Evolutionary conservation across 2,329 filamentous ascomycete species (phyloP).

Genomic region (Chrysoporthe puriensis): DNA sequence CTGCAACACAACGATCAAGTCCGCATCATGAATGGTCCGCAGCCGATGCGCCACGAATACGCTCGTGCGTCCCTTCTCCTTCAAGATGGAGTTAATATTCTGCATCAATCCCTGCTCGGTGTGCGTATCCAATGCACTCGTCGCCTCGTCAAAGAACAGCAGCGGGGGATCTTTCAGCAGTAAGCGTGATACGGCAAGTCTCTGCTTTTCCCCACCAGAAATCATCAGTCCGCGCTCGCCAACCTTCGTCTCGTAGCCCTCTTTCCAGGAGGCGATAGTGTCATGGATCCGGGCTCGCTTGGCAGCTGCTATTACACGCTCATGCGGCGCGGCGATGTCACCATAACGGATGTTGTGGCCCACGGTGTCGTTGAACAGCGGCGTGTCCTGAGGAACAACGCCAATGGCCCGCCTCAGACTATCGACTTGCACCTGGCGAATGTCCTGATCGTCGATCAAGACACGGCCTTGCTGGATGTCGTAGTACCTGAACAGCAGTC

Average conservation of each 20-base stretch:
- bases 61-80: constrained; percentile 85
- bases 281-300: constrained; percentile 84
- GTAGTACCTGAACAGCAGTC: constrained; percentile 92
- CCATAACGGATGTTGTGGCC: constrained; percentile 96
- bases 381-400: constrained; percentile 95
- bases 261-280: constrained; percentile 76
- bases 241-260: constrained; percentile 89
- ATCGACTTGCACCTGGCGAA: constrained; percentile 80
- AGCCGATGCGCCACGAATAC: constrained; percentile 94
- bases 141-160: constrained; percentile 95
- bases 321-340: constrained; percentile 72
- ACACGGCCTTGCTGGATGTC: constrained; percentile 86
- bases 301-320: constrained; percentile 76
- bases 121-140: constrained; percentile 88
- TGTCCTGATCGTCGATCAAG: constrained; percentile 89
- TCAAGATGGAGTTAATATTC: constrained; percentile 91
- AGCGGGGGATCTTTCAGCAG: constrained; percentile 88
- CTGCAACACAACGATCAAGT: constrained; percentile 88
- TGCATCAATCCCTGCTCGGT: constrained; percentile 88
- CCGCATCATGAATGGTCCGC: constrained; percentile 90
- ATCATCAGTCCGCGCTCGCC: constrained; percentile 97
- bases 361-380: constrained; percentile 95
- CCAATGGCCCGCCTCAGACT: constrained; percentile 85
- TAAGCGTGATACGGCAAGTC: constrained; percentile 80
- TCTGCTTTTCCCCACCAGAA: constrained; percentile 91